Conservation (phyloP, 2,329 filamentous ascomycete species). For the Xylariaceae sp. region DNA sequence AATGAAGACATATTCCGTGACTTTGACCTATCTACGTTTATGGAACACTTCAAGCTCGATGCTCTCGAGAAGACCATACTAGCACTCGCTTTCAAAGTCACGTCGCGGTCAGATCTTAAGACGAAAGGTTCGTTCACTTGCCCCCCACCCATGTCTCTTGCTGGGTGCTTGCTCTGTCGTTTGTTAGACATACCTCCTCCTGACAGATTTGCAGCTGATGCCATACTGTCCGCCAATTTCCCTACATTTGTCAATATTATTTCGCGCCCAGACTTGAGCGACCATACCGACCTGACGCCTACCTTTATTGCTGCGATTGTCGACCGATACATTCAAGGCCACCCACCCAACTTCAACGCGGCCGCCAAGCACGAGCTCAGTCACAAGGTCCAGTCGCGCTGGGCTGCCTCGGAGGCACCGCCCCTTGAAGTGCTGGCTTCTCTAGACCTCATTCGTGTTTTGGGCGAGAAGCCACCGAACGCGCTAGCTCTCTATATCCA, state of each 20-base stretch:
- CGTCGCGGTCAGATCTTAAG: slow-evolving; percentile 74
- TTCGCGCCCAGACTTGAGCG: slow-evolving; percentile 56
- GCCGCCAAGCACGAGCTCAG: slow-evolving; percentile 65
- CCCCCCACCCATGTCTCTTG: slow-evolving; percentile 1
- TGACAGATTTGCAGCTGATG: slow-evolving; percentile 68
- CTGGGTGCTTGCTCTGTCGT: no score
- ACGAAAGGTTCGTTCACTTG: slow-evolving; percentile 65
- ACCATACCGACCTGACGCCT: slow-evolving; percentile 61
- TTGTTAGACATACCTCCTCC: no score
- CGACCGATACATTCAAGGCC: slow-evolving; percentile 81
- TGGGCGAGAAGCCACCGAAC: slow-evolving; percentile 53
- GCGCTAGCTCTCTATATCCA: slow-evolving; percentile 64
- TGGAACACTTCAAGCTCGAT: slow-evolving; percentile 94
- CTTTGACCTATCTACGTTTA: slow-evolving; percentile 91
- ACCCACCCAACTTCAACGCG: slow-evolving; percentile 79
- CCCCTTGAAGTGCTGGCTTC: slow-evolving; percentile 66
- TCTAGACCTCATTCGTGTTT: slow-evolving; percentile 61
- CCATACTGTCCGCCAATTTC: slow-evolving; percentile 79
- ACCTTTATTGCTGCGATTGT: slow-evolving; percentile 73
- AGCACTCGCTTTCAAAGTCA: slow-evolving; percentile 80
- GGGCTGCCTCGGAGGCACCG: slow-evolving; percentile 58
- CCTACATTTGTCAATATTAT: slow-evolving; percentile 72
- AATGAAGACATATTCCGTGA: slow-evolving; percentile 93
- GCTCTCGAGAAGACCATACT: slow-evolving; percentile 81
- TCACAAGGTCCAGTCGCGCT: slow-evolving; percentile 63